Evolutionary conservation across 2,329 filamentous ascomycete genomes (phyloP), one percentile per base, ranked within the genome.

Genomic region (Xylariaceae sp.): DNA sequence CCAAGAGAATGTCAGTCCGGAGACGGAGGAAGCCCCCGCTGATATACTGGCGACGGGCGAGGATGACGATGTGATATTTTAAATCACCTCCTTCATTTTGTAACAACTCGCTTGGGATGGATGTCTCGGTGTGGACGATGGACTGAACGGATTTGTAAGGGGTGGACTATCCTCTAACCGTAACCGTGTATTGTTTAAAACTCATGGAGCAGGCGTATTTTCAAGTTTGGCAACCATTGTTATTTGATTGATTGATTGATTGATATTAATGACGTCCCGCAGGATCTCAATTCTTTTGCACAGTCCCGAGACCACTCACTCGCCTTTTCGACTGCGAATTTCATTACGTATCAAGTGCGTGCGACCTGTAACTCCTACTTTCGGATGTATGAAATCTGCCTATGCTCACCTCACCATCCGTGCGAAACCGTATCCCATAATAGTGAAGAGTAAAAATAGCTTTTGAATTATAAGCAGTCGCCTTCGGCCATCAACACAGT

Each of bases 21-120:
- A 62, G 28, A 58, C 57, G 26, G 58, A 69, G 23, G 63, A 69
- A 12, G 72, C 64, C 26, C 67, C 72, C 17, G 56, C 73, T 14
- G 85, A 94, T 61, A 68, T 94, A 13, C 66, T 94, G 26, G 83
- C 79, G 5, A 82, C 83, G 21, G 76, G 80, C 37, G 85, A 90
- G 43, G 86, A 92, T 52, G 78, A 86, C 34, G 88, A 94, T 59
- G 81, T 94, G 43, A 94, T 94, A 56, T 94, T 94, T 63, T 94
- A 63, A 40, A 31, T 26, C 16, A 8, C n/a, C n/a, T n/a, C n/a
- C n/a, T n/a, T n/a, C n/a, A n/a, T n/a, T n/a, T n/a, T 23, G 3
- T 3, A 16, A 33, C 33, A 13, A 19, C 18, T n/a, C 29, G 14
- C 32, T 14, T 28, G 18, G 19, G 19, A 28, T 16, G 34, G 16